Evolutionary conservation across 2,329 filamentous ascomycete species (phyloP).

Genomic region (Colletotrichum sojae): DNA sequence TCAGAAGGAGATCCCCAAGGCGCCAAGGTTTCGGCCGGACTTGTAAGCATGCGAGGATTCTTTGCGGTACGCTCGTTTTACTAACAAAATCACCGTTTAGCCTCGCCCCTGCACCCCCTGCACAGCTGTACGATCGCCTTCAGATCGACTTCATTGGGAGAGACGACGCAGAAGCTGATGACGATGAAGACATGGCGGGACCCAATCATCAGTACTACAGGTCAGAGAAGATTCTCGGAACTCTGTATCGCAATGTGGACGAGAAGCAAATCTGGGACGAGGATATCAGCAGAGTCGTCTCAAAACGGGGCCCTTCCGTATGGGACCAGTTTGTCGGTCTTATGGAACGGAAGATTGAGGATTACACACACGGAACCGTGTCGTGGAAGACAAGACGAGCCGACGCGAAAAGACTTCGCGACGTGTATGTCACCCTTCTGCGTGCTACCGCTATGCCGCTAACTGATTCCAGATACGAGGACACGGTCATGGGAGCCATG

Average conservation of each 20-base stretch:
- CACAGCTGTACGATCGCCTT: constrained; percentile 60
- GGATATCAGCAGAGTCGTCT: constrained; percentile 56
- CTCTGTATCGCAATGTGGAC: constrained; percentile 80
- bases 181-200: constrained; percentile 59
- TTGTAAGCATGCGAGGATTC: constrained; percentile 59
- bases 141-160: constrained; percentile 55
- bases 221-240: constrained; percentile 78
- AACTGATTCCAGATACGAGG: constrained; percentile 59
- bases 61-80: too few species aligned
- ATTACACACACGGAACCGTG: constrained; percentile 46
- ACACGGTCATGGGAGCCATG: constrained; percentile 57
- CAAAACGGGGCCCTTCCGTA: constrained; percentile 51
- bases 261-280: constrained; percentile 76
- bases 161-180: constrained; percentile 60
- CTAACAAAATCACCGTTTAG: constrained; percentile 46
- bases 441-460: background rate
- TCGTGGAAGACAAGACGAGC: constrained; percentile 52
- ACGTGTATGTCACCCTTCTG: constrained; percentile 55
- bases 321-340: constrained; percentile 59
- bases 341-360: constrained; percentile 47
- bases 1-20: constrained; percentile 57
- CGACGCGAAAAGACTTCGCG: constrained; percentile 60
- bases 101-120: constrained; percentile 61
- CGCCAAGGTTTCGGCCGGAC: constrained; percentile 62
- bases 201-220: constrained; percentile 71